These are phyloP conservation scores for Curvularia spicifera DNA, from an alignment of 2,329 filamentous ascomycete genomes.

Conservation along the genomic window DNA sequence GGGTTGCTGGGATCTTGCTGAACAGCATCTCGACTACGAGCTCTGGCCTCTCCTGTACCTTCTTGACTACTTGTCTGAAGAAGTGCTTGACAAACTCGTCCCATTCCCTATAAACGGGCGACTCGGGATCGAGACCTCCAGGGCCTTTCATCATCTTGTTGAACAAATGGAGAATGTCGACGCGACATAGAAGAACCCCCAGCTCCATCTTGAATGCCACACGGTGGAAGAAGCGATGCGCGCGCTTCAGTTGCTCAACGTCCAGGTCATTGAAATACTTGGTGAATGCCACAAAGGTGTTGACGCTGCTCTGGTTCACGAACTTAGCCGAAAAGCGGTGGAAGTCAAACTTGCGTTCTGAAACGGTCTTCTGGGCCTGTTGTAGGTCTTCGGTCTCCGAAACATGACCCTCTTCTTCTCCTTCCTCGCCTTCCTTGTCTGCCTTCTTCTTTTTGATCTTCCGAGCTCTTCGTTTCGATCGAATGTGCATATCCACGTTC, in stretches of 20 bases:
- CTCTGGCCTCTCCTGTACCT: conserved; percentile 83
- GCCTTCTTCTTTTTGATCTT: conserved; percentile 71
- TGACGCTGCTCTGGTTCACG: conserved; percentile 80
- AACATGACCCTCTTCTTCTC: conserved; percentile 63
- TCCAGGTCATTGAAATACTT: conserved; percentile 82
- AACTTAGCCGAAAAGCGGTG: conserved; percentile 81
- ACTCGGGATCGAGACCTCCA: conserved; percentile 71
- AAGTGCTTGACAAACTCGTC: conserved; percentile 86
- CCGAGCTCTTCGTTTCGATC: conserved; percentile 75
- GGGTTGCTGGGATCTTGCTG: conserved; percentile 83
- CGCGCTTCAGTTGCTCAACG: conserved; percentile 82
- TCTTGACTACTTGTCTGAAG: conserved; percentile 79
- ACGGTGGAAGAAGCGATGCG: conserved; percentile 92
- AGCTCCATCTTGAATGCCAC: conserved; percentile 95
- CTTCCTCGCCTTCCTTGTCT: conserved; percentile 57
- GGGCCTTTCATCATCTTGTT: conserved; percentile 92
- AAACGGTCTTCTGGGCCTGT: conserved; percentile 72
- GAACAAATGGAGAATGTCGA: conserved; percentile 88
- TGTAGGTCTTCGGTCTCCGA: conserved; percentile 70
- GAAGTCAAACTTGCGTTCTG: conserved; percentile 95
- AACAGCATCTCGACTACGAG: conserved; percentile 92
- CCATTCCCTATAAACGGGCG: conserved; percentile 82
- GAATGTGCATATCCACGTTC: conserved; percentile 91
- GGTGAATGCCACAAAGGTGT: conserved; percentile 84
- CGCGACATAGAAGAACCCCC: conserved; percentile 83